Evolutionary conservation across 257 asterid genomes (phyloP), one percentile per base, ranked within the genome.

Genomic region (Solanum virginianum): DNA sequence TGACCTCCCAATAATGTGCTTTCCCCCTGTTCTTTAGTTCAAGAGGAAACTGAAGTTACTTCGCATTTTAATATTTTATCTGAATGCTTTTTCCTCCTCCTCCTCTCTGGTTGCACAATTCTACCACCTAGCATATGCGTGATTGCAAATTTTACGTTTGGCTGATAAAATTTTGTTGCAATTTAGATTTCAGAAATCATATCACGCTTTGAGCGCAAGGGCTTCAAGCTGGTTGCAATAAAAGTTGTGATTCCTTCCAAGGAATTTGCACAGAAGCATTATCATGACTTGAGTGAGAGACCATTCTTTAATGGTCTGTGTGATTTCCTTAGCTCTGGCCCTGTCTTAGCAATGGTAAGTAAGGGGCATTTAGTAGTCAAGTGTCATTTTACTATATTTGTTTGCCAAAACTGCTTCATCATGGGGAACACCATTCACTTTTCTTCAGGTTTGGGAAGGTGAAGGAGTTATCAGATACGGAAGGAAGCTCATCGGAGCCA

Each of bases 241-340:
- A 95, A 97, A 90, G 39, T 97, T 85, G 87, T 91, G 88, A 80
- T 95, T 87, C 99, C 99, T 87, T 86, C 99, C 47, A 97, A 97
- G 93, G 95, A 87, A 56, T 97, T 97, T 65, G 98, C 99, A 62
- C 29, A 92, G 93, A 91, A 92, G 88, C 99, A 97, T 83, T 97
- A 97, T 75, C 99, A 97, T 47, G 99, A 97, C 92, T 98, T 97
- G 87, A 92, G 85, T 86, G 99, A 94, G 83, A 92, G 99, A 83
- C 98, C 99, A 69, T 97, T 97, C 95, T 97, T 95, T 80, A 88
- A 89, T 68, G 99, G 99, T 82, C 85, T 97, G 88, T 97, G 99
- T 65, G 97, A 97, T 88, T 95, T 97, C 95, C 97, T 97, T 66
- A 94, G 99, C 96, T 97, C 99, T 56, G 99, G 98, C 87, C 99